phyloP scores from a whole-genome alignment of 352 stramenopile species.

The Phytophthora crassamura region DNA sequence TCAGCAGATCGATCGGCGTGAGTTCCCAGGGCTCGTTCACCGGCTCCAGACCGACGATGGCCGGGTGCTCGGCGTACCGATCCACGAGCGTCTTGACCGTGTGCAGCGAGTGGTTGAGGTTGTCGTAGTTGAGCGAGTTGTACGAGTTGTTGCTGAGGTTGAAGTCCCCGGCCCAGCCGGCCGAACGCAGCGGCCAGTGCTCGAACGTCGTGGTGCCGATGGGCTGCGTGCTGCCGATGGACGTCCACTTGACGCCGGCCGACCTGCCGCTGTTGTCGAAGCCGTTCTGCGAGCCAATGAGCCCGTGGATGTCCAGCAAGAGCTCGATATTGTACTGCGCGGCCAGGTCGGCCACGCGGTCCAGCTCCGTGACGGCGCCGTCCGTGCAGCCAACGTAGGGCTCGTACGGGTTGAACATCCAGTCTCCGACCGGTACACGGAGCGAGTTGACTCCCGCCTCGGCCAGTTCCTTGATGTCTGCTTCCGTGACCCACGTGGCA shows the following conservation, averaged over 20 bases:
- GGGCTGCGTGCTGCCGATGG: conserved; percentile 32
- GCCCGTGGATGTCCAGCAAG: conserved; percentile 93
- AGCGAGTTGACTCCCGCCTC: conserved; percentile 34
- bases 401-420: conserved; percentile 75
- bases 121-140: conserved; percentile 88
- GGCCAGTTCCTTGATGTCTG: conserved; percentile 33
- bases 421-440: conserved; percentile 32
- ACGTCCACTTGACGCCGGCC: conserved; percentile 33
- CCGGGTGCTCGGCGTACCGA: conserved; percentile 87
- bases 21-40: conserved; percentile 97
- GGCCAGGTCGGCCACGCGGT: conserved; percentile 88
- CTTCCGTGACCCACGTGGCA: conserved; percentile 90
- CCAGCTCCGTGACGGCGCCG: conserved; percentile 91
- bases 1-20: conserved; percentile 91
- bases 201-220: conserved; percentile 35
- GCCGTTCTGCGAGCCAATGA: conserved; percentile 94
- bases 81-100: conserved; percentile 90
- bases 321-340: conserved; percentile 89
- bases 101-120: conserved; percentile 92
- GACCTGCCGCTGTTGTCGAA: conserved; percentile 95
- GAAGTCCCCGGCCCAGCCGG: conserved; percentile 93
- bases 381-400: conserved; percentile 94
- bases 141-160: conserved; percentile 87
- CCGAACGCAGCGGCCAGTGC: conserved; percentile 92
- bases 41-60: conserved; percentile 92